Evolutionary conservation across 2,329 filamentous ascomycete species (phyloP), one percentile per base, ranked within the genome.

Genomic region (Teratosphaeria epicoccoides): DNA sequence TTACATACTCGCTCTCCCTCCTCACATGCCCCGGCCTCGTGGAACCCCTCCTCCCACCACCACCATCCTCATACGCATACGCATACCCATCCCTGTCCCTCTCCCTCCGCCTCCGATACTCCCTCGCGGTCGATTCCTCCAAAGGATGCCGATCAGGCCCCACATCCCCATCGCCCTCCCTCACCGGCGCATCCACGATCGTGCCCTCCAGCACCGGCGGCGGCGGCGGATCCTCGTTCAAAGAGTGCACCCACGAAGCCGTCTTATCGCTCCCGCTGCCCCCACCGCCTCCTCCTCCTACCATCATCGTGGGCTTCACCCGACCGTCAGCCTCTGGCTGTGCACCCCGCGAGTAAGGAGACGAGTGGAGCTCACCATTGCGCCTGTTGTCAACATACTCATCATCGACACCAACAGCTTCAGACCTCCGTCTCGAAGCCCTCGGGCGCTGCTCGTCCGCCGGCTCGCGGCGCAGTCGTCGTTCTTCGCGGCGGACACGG

Each of bases 221-320:
- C 4, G 71, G 68, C 3, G 74, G 73, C 20, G 72, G 72, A 26
- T 73, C 70, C 46, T 70, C 68, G 49, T 67, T 70, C 48, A 77
- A 59, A 1, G 66, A 70, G 52, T 75, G 64, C 7, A 77, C 73
- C 74, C 74, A 77, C 0, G 70, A 73, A 1, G 69, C 69, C 4
- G 74, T 76, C 63, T 76, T 76, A 63, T 76, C 72, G 47, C 70
- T 67, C 53, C 63, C 62, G 47, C 70, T 67, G 52, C 62, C 62
- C 57, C n/a, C n/a, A n/a, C n/a, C n/a, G n/a, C n/a, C n/a, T n/a
- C n/a, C n/a, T n/a, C n/a, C n/a, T n/a, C n/a, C n/a, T n/a, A n/a
- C n/a, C n/a, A n/a, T n/a, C n/a, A 57, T 57, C 55, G 62, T 60
- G 47, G 47, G 49, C 12, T 24, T 28, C 5, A 24, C 9, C n/a